Evolutionary conservation across 139 green algal species (phyloP), one percentile per base, ranked within the genome.

Genomic region (Haematococcus sp.): DNA sequence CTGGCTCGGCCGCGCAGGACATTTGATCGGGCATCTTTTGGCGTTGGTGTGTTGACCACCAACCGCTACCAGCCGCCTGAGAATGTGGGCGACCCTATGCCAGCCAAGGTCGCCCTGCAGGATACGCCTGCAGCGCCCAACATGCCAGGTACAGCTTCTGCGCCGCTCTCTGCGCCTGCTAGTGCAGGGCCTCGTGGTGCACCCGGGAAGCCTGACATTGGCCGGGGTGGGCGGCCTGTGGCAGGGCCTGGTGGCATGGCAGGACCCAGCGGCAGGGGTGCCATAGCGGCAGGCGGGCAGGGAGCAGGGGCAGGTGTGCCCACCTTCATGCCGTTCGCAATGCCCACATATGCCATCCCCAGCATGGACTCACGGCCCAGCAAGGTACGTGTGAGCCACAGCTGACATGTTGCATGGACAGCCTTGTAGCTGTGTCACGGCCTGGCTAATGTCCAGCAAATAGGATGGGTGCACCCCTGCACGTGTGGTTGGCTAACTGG

Each of bases 1-100:
- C 91, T 98, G 58, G 76, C 84, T 64, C 83, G 85, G 58, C 86
- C 89, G 23, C 80, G 77, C 16, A 81, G 76, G 81, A 77, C 88
- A 34, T 95, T 93, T 81, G 90, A 95, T 77, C 83, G 86, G 20
- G 75, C 78, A 44, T 76, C 78, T 27, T 94, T 95, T 71, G 91
- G 83, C 3, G 68, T 95, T 16, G 91, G 91, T 32, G 75, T 55
- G 2, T 64, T 86, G 0, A 82, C 80, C 27, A 84, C 83, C 61
- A 85, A 85, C 56, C 73, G 84, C 23, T 89, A 86, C 73, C 84
- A 89, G n/a, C 84, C 84, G 23, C 70, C 84, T 25, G 81, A 89
- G 70, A 69, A 76, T 16, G 84, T 87, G 27, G 81, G 84, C 25
- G 80, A 89, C 63, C 74, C 83, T 17, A 40, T 84, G 31, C 83